Conservation (phyloP, 495 filamentous ascomycete species). For the Tuber borchii region DNA sequence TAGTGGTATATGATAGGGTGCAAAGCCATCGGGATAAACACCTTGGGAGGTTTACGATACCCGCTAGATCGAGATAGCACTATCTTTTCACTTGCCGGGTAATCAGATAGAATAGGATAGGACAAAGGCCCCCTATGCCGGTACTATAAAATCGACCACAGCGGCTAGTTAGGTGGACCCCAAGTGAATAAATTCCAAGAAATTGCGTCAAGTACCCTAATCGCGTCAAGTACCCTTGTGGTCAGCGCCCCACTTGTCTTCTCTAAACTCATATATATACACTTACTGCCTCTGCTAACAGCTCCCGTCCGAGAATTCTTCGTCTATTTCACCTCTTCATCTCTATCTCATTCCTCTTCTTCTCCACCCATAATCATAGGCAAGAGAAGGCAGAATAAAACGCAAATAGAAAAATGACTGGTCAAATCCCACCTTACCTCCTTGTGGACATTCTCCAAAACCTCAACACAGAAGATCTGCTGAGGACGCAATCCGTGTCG, state of each 20-base stretch:
- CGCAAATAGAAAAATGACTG: neutral
- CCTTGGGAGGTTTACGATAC: neutral
- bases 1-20: neutral
- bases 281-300: neutral
- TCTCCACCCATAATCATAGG: neutral
- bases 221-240: too few species aligned
- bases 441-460: constrained; percentile 19
- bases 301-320: neutral
- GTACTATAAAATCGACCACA: neutral
- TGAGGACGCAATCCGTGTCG: neutral
- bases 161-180: neutral
- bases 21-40: neutral
- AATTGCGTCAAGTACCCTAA: neutral
- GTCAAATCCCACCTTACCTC: constrained; percentile 16
- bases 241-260: neutral
- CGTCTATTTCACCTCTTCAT: neutral
- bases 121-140: neutral
- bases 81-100: neutral
- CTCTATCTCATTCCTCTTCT: neutral
- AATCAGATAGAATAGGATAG: neutral
- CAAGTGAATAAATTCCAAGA: neutral
- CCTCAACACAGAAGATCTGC: constrained; percentile 5
- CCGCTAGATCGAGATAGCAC: neutral
- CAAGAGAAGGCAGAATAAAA: neutral
- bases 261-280: neutral